Evolutionary conservation across 139 green algal genomes (phyloP).

Genomic region (Medakamo hakoo): DNA sequence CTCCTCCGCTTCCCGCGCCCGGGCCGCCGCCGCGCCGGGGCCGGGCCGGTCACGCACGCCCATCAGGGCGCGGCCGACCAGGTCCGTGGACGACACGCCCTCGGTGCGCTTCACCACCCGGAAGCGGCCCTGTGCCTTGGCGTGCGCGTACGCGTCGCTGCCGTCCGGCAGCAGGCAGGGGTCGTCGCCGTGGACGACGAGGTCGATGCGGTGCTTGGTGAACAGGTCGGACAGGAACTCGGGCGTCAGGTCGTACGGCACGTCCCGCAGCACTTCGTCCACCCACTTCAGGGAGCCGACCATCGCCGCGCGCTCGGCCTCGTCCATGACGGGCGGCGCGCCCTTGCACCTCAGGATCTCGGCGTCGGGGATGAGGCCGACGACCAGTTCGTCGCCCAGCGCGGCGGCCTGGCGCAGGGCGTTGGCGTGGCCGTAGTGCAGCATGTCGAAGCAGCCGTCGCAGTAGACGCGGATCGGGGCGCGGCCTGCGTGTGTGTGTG

Average conservation of each 20-base stretch:
- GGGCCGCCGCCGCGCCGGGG: constrained; percentile 37
- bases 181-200: constrained; percentile 97
- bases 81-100: constrained; percentile 94
- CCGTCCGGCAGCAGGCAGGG: constrained; percentile 95
- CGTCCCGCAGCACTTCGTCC: constrained; percentile 88
- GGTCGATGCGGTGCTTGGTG: constrained; percentile 88
- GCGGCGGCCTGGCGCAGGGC: constrained; percentile 76
- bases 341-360: constrained; percentile 88
- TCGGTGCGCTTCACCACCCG: constrained; percentile 86
- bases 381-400: constrained; percentile 83
- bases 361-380: constrained; percentile 84
- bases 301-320: constrained; percentile 70
- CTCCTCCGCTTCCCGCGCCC: constrained; percentile 5
- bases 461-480: constrained; percentile 87
- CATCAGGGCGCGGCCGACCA: constrained; percentile 94
- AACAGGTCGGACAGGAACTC: constrained; percentile 89
- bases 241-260: constrained; percentile 86
- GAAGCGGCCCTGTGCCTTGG: constrained; percentile 82
- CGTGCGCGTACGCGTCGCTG: constrained; percentile 89
- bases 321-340: constrained; percentile 76
- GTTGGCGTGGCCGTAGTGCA: constrained; percentile 99
- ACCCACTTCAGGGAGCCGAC: constrained; percentile 93
- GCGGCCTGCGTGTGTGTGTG: constrained; percentile 8
- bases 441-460: constrained; percentile 99
- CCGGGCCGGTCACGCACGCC: no score